These are phyloP conservation scores for Coniosporium tulheliwenetii DNA, from an alignment of 2,329 filamentous ascomycete species.

Conservation along the genomic window DNA sequence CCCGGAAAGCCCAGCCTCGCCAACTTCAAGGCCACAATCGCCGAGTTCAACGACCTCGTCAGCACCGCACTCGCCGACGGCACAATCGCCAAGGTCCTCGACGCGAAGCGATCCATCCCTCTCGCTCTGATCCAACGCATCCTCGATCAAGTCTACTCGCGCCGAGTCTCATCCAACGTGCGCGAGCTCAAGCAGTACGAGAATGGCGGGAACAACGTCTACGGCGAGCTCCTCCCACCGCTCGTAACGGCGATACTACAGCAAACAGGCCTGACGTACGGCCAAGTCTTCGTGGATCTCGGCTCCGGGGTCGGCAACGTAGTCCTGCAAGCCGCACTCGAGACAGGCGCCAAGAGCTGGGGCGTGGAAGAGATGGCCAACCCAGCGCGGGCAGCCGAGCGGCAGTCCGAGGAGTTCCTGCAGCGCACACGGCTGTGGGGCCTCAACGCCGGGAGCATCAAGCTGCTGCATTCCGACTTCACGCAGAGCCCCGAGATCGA, in stretches of 20 bases:
- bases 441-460: conserved; percentile 61
- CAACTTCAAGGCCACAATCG: conserved; percentile 58
- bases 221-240: conserved; percentile 76
- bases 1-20: conserved; percentile 39
- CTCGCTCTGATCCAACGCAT: conserved; percentile 57
- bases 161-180: conserved; percentile 80
- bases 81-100: conserved; percentile 56
- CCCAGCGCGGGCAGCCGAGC: conserved; percentile 64
- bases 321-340: conserved; percentile 80
- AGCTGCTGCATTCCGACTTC: conserved; percentile 73
- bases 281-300: conserved; percentile 82
- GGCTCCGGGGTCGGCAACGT: conserved; percentile 96
- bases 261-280: conserved; percentile 61
- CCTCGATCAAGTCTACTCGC: conserved; percentile 74
- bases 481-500: conserved; percentile 56
- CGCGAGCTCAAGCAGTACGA: conserved; percentile 73
- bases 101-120: conserved; percentile 51
- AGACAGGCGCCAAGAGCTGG: conserved; percentile 88
- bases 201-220: conserved; percentile 83
- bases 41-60: conserved; percentile 63
- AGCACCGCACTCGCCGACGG: conserved; percentile 51
- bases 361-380: conserved; percentile 95
- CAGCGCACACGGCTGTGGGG: conserved; percentile 86
- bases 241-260: conserved; percentile 75
- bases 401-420: conserved; percentile 68